phyloP scores from a whole-genome alignment of 2,329 filamentous ascomycete species.

The Nothophoma quercina region DNA sequence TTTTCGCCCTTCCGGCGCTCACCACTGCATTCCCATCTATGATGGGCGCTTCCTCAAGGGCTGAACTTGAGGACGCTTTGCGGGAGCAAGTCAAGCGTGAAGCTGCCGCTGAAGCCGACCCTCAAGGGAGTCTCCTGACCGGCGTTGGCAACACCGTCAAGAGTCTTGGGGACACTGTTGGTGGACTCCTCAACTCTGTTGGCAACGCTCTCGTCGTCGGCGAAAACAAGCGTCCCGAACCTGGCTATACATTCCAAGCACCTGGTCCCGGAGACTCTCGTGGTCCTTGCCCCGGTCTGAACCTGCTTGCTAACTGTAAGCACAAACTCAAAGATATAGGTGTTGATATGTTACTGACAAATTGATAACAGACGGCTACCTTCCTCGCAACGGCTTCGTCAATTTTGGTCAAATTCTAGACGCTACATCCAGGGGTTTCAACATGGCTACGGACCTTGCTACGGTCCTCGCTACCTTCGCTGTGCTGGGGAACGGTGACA shows the following conservation, averaged over 20 bases:
- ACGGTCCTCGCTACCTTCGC: slow-evolving; percentile 42
- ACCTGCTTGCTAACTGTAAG: slow-evolving; percentile 58
- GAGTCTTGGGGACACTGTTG: slow-evolving; percentile 17
- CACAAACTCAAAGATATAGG: too few species aligned
- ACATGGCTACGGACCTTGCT: slow-evolving; percentile 37
- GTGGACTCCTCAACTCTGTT: slow-evolving; percentile 28
- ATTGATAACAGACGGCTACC: slow-evolving; percentile 48
- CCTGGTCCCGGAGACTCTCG: slow-evolving; percentile 29
- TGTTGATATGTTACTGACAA: neutral
- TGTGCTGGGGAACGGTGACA: slow-evolving; percentile 30
- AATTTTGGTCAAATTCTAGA: slow-evolving; percentile 25
- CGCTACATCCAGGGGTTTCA: slow-evolving; percentile 29
- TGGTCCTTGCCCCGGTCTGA: slow-evolving; percentile 61
- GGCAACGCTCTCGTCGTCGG: slow-evolving; percentile 24
- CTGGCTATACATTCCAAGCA: slow-evolving; percentile 25
- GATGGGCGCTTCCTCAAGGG: slow-evolving; percentile 21
- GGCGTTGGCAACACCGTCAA: slow-evolving; percentile 18
- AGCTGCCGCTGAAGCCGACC: slow-evolving; percentile 14
- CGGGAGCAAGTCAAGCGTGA: slow-evolving; percentile 20
- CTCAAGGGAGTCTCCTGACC: slow-evolving; percentile 10
- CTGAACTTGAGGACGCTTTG: slow-evolving; percentile 20
- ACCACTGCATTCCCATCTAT: slow-evolving; percentile 27
- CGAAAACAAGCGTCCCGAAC: slow-evolving; percentile 30
- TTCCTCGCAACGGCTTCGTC: slow-evolving; percentile 54
- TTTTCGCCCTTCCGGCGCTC: slow-evolving; percentile 24